These are phyloP conservation scores for Cytospora mali DNA, from an alignment of 2,329 filamentous ascomycete species.

Conservation along the genomic window DNA sequence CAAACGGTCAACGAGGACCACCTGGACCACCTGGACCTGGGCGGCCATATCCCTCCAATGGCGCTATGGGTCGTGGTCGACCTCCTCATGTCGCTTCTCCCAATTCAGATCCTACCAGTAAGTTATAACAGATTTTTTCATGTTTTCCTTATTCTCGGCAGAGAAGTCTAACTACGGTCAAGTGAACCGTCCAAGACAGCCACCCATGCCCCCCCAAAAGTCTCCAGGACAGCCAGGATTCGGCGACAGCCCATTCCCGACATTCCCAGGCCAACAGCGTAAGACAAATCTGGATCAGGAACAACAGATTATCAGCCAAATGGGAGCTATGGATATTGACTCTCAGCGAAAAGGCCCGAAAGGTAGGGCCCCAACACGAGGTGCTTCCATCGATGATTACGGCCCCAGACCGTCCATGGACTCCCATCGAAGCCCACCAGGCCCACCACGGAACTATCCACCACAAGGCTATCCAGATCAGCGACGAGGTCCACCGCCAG, in stretches of 20 bases:
- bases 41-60: slow-evolving; percentile 38
- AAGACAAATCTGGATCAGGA: slow-evolving; percentile 46
- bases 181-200: slow-evolving; percentile 35
- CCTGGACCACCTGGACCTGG: slow-evolving; percentile 39
- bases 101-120: slow-evolving; percentile 47
- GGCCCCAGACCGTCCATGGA: slow-evolving; percentile 40
- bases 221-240: slow-evolving; percentile 38
- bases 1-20: slow-evolving; percentile 42
- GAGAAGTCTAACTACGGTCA: slow-evolving; percentile 28
- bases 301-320: slow-evolving; percentile 43
- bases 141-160: slow-evolving; percentile 13
- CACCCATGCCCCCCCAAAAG: slow-evolving; percentile 31
- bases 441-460: slow-evolving; percentile 41
- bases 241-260: slow-evolving; percentile 45
- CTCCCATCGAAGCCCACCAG: slow-evolving; percentile 39
- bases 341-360: slow-evolving; percentile 21
- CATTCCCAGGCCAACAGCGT: slow-evolving; percentile 45
- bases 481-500: slow-evolving; percentile 38
- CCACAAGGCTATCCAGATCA: slow-evolving; percentile 43
- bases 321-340: slow-evolving; percentile 45
- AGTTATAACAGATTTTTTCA: slow-evolving; percentile 31
- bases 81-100: slow-evolving; percentile 43
- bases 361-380: slow-evolving; percentile 24
- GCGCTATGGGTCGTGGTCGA: slow-evolving; percentile 43
- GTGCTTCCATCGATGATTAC: slow-evolving; percentile 36